Evolutionary conservation across 2,329 filamentous ascomycete genomes (phyloP).

Genomic region (Diaporthe amygdali): DNA sequence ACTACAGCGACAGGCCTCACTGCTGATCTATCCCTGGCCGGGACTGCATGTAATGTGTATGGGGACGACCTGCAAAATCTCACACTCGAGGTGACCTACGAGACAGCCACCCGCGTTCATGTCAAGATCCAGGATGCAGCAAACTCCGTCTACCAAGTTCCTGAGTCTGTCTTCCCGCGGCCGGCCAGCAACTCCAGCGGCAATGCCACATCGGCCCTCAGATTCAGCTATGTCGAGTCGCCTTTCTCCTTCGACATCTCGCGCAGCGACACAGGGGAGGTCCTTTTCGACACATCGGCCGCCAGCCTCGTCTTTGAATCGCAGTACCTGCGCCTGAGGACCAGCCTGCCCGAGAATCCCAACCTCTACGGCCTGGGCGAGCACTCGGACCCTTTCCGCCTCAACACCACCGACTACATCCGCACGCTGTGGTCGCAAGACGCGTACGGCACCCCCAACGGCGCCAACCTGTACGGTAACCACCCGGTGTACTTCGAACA

Average conservation of each 20-base stretch:
- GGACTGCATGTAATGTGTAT: conserved; percentile 70
- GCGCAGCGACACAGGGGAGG: conserved; percentile 47
- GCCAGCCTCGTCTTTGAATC: conserved; percentile 75
- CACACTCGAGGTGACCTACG: conserved; percentile 67
- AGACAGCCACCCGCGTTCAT: conserved; percentile 74
- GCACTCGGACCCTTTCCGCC: conserved; percentile 72
- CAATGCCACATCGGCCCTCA: conserved; percentile 32
- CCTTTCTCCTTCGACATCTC: conserved; percentile 49
- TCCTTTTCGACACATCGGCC: conserved; percentile 73
- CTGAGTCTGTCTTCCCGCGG: conserved; percentile 69
- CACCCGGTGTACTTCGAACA: conserved; percentile 81
- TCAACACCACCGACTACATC: conserved; percentile 72
- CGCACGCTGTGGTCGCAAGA: conserved; percentile 75
- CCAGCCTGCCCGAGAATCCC: conserved; percentile 69
- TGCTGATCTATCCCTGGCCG: conserved; percentile 68
- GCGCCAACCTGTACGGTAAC: conserved; percentile 73
- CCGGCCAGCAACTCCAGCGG: conserved; percentile 41
- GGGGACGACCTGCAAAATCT: conserved; percentile 70
- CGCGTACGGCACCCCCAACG: conserved; percentile 63
- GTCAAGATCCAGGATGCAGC: conserved; percentile 75
- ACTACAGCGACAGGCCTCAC: conserved; percentile 57
- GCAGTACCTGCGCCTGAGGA: conserved; percentile 77
- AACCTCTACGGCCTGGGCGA: conserved; percentile 82
- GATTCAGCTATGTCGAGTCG: conserved; percentile 39
- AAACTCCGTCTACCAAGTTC: conserved; percentile 77